Percentiles rank a stretch among this genome's conserved stretches.
Conservation (phyloP, 305 asterid genomes). For the Solanum aculeatissimum region DNA sequence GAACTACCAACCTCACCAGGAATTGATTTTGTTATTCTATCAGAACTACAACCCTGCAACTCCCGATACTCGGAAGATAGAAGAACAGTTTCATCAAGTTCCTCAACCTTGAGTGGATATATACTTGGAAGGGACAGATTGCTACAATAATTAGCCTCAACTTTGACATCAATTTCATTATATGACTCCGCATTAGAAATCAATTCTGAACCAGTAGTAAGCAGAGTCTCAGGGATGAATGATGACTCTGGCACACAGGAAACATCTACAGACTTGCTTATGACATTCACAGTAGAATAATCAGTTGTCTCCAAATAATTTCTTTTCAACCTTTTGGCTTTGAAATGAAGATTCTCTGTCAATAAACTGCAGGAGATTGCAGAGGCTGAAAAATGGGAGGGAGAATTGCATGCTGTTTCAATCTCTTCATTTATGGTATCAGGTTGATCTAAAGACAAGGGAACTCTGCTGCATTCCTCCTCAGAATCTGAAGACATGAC, state of each 20-base stretch:
- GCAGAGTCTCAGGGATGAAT: constrained; percentile 57
- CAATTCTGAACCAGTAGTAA: constrained; percentile 35
- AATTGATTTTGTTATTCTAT: constrained; percentile 11
- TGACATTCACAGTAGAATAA: constrained; percentile 23
- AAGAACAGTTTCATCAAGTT: constrained; percentile 6
- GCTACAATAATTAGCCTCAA: constrained; percentile 20
- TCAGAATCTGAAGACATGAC: constrained; percentile 82
- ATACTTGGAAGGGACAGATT: constrained; percentile 19
- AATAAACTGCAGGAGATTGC: constrained; percentile 20
- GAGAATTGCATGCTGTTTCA: constrained; percentile 17
- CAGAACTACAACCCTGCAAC: constrained; percentile 22
- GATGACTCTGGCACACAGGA: constrained; percentile 61
- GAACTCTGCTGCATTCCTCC: constrained; percentile 38
- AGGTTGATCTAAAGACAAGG: constrained; percentile 22
- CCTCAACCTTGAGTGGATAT: constrained; percentile 14
- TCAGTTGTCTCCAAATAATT: constrained; percentile 21
- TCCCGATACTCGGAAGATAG: constrained; percentile 15
- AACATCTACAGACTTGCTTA: constrained; percentile 23
- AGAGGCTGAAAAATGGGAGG: constrained; percentile 19
- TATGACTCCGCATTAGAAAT: constrained; percentile 43
- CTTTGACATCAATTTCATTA: constrained; percentile 24
- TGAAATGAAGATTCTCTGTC: constrained; percentile 14
- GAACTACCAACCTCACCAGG: constrained; percentile 38
- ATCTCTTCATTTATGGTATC: constrained; percentile 19
- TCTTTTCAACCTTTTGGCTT: constrained; percentile 27